phyloP scores from a whole-genome alignment of 225 moss, liverwort and hornwort species.

The Sphagnum contortum region DNA sequence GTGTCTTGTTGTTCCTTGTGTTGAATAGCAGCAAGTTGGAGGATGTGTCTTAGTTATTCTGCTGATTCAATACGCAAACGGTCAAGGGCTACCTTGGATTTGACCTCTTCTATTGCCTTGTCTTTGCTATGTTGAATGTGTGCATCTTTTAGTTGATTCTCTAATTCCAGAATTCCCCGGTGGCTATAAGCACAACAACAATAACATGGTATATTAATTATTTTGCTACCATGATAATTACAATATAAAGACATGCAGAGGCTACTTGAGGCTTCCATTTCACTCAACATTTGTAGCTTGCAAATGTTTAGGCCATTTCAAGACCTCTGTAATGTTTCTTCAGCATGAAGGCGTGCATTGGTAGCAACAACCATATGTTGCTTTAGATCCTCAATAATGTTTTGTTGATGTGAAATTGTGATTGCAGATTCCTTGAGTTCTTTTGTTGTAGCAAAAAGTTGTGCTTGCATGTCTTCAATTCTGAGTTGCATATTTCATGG shows the following conservation, averaged over 20 bases:
- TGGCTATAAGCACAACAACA: constrained; percentile 21
- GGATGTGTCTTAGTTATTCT: constrained; percentile 69
- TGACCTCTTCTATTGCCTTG: constrained; percentile 62
- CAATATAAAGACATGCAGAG: no score
- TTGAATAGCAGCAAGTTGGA: constrained; percentile 60
- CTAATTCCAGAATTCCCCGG: constrained; percentile 60
- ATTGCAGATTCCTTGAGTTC: constrained; percentile 60
- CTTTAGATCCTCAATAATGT: constrained; percentile 74
- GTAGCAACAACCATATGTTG: constrained; percentile 82
- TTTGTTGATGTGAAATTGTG: constrained; percentile 57
- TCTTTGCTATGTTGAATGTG: constrained; percentile 59
- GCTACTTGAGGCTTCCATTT: neutral
- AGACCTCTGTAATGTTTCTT: constrained; percentile 76
- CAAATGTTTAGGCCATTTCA: no score
- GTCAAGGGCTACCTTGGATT: constrained; percentile 52
- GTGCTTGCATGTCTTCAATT: constrained; percentile 60
- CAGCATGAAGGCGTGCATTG: constrained; percentile 76
- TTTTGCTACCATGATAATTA: no score
- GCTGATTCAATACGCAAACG: constrained; percentile 65
- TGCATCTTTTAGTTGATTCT: constrained; percentile 77
- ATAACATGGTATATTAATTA: neutral
- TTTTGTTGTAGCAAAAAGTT: constrained; percentile 51
- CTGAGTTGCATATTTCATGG: constrained; percentile 49
- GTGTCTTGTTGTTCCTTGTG: constrained; percentile 86
- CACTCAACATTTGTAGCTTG: no score